Base-by-base conservation (phyloP, 2,329 filamentous ascomycete species). In the Gaeumannomyces tritici region DNA sequence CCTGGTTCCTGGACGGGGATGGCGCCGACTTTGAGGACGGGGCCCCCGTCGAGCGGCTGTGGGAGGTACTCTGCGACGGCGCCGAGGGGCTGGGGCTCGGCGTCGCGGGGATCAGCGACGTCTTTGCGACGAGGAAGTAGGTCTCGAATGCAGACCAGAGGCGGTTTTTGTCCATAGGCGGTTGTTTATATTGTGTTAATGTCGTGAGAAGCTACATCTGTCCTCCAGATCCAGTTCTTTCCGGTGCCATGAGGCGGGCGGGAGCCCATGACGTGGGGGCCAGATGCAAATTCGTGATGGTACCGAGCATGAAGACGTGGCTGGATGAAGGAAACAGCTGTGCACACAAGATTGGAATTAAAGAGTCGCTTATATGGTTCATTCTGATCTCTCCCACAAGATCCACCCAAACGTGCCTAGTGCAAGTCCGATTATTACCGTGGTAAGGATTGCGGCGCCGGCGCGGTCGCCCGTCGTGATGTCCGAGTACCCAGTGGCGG, bases 381-480 rank as follows among this genome's bases (percentile, higher is more conserved):
- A 21, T 47, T 21, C 42, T 21, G 21, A 18, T 18, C 55, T 26
- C 24, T 56, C 55, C 24, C 24, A 56, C 4, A 12, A 26, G 13
- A 73, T 65, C 55, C 55, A 56, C 74, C 74, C 76, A 3, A 67
- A 68, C 13, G 72, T 66, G 0, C 71, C 70, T 8, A 71, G 70
- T 29, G 73, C 63, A 35, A 76, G 65, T 5, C 66, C 62, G 24
- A 70, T 63, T 61, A 74, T 62, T 33, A 76, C 56, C 0, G 70
- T 69, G 27, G 89, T 93, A 59, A 79, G 66, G 64, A 91, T 82
- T 13, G 83, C 83, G 55, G 89, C 89, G 12, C 89, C 90, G 8
- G 83, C 88, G 65, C 78, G 83, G 69, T 92, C 89, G 9, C 80
- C 85, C 1, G 78, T 79, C 2, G 83, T 83, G 42, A 87, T 79